Percentiles rank a stretch among this genome's conserved stretches.
Conservation (phyloP, 805 yeast genomes). For the Lachancea sp. region DNA sequence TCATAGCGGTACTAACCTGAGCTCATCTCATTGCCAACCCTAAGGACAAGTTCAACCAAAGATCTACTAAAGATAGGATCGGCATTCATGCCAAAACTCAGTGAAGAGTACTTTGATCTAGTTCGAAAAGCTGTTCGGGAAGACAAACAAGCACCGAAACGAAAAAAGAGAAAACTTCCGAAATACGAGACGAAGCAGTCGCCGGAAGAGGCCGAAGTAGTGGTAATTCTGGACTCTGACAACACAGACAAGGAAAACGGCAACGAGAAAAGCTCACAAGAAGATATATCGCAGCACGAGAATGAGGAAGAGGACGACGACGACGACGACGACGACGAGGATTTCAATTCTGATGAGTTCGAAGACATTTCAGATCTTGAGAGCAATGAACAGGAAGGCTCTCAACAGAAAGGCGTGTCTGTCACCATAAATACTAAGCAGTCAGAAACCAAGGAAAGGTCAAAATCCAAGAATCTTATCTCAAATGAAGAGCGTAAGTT, state of each 20-base stretch:
- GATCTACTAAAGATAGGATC: too few relatives aligned
- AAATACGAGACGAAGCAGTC: constrained; percentile 1
- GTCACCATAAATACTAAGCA: constrained; percentile 18
- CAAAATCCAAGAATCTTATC: constrained; percentile 32
- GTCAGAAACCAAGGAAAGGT: constrained; percentile 11
- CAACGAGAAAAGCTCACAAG: neutral
- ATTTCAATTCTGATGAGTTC: constrained; percentile 23
- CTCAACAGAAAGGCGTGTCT: constrained; percentile 22
- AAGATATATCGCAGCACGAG: constrained; percentile 10
- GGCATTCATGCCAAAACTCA: constrained; percentile 11
- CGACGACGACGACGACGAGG: constrained; percentile 24
- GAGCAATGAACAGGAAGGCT: constrained; percentile 13
- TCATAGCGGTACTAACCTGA: too few relatives aligned
- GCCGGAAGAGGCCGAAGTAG: constrained; percentile 8
- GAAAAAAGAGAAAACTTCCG: constrained; percentile 10
- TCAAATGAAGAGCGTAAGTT: constrained; percentile 48
- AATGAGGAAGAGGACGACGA: constrained; percentile 23
- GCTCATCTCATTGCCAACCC: neutral
- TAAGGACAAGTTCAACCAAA: neutral
- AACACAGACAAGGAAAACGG: constrained; percentile 3
- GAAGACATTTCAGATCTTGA: constrained; percentile 18
- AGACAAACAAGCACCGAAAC: constrained; percentile 17
- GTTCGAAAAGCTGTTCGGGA: constrained; percentile 26
- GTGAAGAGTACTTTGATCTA: constrained; percentile 30
- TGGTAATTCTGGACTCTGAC: constrained; percentile 11